Evolutionary conservation across 805 yeast genomes (phyloP).

Genomic region (Teunomyces funiuensis): DNA sequence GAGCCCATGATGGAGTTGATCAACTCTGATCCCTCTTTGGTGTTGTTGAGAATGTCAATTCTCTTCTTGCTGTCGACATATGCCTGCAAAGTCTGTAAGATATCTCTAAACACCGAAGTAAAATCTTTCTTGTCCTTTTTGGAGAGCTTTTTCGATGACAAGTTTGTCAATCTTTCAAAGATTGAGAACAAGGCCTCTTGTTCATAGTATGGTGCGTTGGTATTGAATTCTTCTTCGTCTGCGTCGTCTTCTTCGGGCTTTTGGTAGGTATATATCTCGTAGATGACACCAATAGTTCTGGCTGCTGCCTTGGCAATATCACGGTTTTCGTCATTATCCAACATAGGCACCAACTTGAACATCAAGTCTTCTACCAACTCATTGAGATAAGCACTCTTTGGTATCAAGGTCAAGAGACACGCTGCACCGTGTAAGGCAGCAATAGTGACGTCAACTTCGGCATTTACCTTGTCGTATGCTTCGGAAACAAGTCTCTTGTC

Average conservation of each 20-base stretch:
- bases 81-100: slow-evolving; percentile 46
- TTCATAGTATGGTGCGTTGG: slow-evolving; percentile 53
- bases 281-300: slow-evolving; percentile 53
- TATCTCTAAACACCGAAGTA: slow-evolving; percentile 61
- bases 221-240: slow-evolving; percentile 42
- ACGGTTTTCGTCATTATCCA: slow-evolving; percentile 40
- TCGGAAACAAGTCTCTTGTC: slow-evolving; percentile 38
- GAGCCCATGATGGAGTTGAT: slow-evolving; percentile 29
- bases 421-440: slow-evolving; percentile 50
- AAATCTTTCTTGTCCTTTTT: slow-evolving; percentile 63
- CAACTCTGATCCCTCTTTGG: slow-evolving; percentile 37
- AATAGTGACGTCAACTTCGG: slow-evolving; percentile 39
- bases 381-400: slow-evolving; percentile 43
- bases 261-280: slow-evolving; percentile 52
- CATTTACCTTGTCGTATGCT: slow-evolving; percentile 26
- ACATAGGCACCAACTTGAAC: slow-evolving; percentile 40
- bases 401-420: slow-evolving; percentile 43
- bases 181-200: slow-evolving; percentile 45
- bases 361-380: slow-evolving; percentile 41
- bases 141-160: slow-evolving; percentile 56
- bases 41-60: slow-evolving; percentile 35
- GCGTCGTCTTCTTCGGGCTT: slow-evolving; percentile 37
- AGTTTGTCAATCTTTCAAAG: slow-evolving; percentile 44
- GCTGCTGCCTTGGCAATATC: slow-evolving; percentile 58
- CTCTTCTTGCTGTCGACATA: slow-evolving; percentile 35